Conservation (phyloP, 345 rosid species). For the Salix viminalis region DNA sequence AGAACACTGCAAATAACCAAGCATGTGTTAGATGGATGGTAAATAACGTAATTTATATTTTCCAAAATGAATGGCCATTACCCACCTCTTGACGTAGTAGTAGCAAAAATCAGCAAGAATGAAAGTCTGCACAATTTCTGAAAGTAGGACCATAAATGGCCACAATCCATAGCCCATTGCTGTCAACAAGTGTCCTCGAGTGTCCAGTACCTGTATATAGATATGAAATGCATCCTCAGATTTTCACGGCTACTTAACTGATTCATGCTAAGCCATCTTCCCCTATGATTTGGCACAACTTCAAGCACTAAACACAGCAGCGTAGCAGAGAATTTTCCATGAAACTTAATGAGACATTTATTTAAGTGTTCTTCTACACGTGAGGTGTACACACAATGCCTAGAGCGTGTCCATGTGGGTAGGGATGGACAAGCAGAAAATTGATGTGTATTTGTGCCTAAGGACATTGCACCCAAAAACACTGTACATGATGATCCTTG, state of each 20-base stretch:
- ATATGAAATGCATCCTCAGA: not conserved
- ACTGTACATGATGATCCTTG: not conserved
- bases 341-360: no score
- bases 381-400: no score
- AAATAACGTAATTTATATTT: not conserved
- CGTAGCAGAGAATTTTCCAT: not conserved
- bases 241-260: not conserved
- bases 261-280: not conserved
- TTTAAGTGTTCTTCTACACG: no score
- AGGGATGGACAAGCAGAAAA: not conserved
- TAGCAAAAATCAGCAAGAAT: conserved; percentile 34
- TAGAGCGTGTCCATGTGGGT: no score
- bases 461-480: not conserved
- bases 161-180: conserved; percentile 28
- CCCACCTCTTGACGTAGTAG: conserved; percentile 25
- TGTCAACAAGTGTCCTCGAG: conserved; percentile 17
- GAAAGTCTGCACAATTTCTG: conserved; percentile 28
- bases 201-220: conserved; percentile 20
- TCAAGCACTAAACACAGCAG: not conserved
- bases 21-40: not conserved
- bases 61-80: not conserved
- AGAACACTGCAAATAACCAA: conserved; percentile 20
- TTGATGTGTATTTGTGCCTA: not conserved
- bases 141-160: conserved; percentile 27
- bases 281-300: not conserved